A percentile compares a stretch with the other conserved stretches of the same genome.
Conservation (phyloP, 202 grass and related monocot species). For the Schoenoplectus tabernaemontani region DNA sequence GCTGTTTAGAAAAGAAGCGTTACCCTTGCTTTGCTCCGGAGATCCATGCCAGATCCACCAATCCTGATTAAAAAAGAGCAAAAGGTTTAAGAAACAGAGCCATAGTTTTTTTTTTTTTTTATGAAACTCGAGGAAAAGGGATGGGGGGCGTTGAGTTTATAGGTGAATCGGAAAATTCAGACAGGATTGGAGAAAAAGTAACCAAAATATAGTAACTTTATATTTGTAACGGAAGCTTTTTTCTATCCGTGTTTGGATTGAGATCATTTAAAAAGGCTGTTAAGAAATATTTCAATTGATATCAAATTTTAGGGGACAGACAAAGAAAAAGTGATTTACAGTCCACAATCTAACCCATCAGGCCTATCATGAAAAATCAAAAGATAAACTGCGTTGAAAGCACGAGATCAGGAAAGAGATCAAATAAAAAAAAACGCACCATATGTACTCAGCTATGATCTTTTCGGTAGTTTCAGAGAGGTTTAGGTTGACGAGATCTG, state of each 20-base stretch:
- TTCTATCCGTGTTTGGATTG: background rate
- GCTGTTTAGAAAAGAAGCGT: background rate
- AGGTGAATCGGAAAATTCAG: background rate
- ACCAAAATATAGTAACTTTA: background rate
- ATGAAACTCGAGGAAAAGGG: background rate
- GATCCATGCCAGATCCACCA: slow-evolving; percentile 97
- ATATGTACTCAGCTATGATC: slow-evolving; percentile 99
- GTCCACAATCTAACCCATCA: background rate
- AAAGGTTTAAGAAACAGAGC: too few relatives aligned
- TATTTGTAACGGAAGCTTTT: background rate
- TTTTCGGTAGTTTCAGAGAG: slow-evolving; percentile 67
- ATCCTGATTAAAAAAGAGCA: slow-evolving; percentile 70
- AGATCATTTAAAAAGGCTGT: background rate
- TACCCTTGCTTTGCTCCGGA: slow-evolving; percentile 98
- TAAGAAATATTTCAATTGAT: background rate
- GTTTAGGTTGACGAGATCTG: slow-evolving; percentile 85
- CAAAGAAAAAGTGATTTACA: background rate
- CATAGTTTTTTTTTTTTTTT: background rate
- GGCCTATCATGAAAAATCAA: background rate
- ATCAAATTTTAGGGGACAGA: background rate
- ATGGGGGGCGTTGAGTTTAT: background rate
- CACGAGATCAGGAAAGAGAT: background rate
- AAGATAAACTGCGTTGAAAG: background rate
- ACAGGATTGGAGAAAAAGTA: slow-evolving; percentile 2
- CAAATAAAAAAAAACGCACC: slow-evolving; percentile 58